These are phyloP conservation scores for Kluyveromyces wickerhamii DNA, from an alignment of 805 yeast species.

Conservation along the genomic window DNA sequence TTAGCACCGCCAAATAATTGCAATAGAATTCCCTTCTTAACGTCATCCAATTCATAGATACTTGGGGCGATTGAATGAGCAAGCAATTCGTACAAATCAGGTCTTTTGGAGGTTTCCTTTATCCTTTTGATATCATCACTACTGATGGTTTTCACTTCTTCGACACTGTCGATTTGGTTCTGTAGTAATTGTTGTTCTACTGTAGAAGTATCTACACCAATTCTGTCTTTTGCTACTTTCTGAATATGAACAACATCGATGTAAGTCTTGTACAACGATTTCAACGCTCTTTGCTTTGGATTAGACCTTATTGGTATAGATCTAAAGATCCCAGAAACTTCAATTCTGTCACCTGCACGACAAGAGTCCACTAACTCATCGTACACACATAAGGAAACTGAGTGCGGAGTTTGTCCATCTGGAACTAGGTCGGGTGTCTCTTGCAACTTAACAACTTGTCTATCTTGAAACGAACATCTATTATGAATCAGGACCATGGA, in stretches of 20 bases:
- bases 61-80: conserved; percentile 96
- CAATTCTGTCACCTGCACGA: conserved; percentile 94
- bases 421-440: conserved; percentile 96
- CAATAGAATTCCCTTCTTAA: conserved; percentile 85
- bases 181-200: conserved; percentile 36
- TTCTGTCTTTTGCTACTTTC: conserved; percentile 71
- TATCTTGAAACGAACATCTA: conserved; percentile 88
- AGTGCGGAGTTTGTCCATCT: conserved; percentile 97
- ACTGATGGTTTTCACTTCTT: conserved; percentile 62
- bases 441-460: conserved; percentile 87
- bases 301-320: conserved; percentile 87
- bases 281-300: conserved; percentile 74
- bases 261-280: conserved; percentile 82
- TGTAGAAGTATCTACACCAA: conserved; percentile 76
- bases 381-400: conserved; percentile 86
- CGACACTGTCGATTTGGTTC: conserved; percentile 49
- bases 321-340: conserved; percentile 91
- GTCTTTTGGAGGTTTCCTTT: conserved; percentile 51
- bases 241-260: conserved; percentile 90
- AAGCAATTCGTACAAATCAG: conserved; percentile 76
- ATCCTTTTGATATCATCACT: conserved; percentile 64
- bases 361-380: conserved; percentile 93
- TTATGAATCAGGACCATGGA: conserved; percentile 90
- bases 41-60: conserved; percentile 92
- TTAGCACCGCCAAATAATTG: conserved; percentile 96